phyloP scores from a whole-genome alignment of 2,329 filamentous ascomycete species.

The Aciculosporium take region DNA sequence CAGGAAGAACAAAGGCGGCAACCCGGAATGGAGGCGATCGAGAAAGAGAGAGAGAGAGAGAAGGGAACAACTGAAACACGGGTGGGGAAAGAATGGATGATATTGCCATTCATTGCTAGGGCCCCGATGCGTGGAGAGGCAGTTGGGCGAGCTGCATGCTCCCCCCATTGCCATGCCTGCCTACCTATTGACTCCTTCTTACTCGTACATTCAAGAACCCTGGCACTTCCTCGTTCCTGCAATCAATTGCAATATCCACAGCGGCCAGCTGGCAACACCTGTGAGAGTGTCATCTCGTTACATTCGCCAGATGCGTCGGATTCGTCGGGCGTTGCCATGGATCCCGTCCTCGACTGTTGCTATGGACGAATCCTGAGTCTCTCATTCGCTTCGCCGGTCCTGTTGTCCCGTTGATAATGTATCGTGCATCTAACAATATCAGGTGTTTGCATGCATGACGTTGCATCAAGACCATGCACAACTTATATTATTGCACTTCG shows the following conservation, averaged over 20 bases:
- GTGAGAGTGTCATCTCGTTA: not conserved
- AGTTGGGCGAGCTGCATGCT: not conserved
- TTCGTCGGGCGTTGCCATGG: not conserved
- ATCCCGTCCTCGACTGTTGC: not conserved
- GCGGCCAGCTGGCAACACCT: conserved; percentile 1
- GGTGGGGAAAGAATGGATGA: not conserved
- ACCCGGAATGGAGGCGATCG: not conserved
- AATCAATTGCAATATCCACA: not conserved
- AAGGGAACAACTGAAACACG: not conserved
- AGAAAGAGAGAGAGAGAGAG: not conserved
- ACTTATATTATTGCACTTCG: no score
- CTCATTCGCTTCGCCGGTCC: no score
- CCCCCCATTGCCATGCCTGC: no score
- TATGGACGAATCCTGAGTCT: no score
- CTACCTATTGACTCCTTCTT: no score
- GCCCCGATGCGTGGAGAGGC: not conserved
- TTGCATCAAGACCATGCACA: no score
- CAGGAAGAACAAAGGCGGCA: not conserved
- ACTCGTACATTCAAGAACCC: no score
- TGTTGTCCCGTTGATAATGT: not conserved
- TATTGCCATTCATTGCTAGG: no score
- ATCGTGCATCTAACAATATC: no score
- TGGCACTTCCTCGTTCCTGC: not conserved
- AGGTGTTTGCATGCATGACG: not conserved
- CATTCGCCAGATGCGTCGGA: no score